A percentile compares a stretch with the other conserved stretches of the same genome.
phyloP scores from a whole-genome alignment of 208 protist genomes.

The Trypanosomatidae sp. region DNA sequence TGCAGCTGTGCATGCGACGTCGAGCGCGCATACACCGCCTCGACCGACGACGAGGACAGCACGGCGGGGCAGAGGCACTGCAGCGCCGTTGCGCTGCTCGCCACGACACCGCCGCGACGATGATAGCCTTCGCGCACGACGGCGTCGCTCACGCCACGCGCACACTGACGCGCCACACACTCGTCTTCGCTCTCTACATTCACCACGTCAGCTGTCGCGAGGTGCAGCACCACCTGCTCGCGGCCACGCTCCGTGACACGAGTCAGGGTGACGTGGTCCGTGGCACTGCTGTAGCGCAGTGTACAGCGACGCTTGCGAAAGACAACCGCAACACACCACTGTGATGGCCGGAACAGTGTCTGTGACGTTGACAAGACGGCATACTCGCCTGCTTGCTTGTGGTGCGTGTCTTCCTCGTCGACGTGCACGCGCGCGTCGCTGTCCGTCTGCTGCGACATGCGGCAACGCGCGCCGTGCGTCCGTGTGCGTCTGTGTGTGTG shows the following conservation, averaged over 20 bases:
- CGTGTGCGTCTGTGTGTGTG: too few relatives aligned
- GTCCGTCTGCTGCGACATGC: too few relatives aligned
- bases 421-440: too few relatives aligned
- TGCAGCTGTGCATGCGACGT: too few relatives aligned
- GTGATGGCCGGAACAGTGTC: not conserved
- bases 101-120: too few relatives aligned
- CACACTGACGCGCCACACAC: constrained; percentile 17
- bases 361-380: not conserved
- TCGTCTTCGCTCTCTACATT: constrained; percentile 60
- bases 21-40: too few relatives aligned
- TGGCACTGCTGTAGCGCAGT: constrained; percentile 11
- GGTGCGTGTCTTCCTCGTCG: constrained; percentile 1
- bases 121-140: not conserved
- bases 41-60: too few relatives aligned
- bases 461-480: too few relatives aligned
- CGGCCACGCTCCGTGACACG: constrained; percentile 9
- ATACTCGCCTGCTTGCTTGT: not conserved
- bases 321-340: constrained; percentile 3
- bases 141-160: constrained; percentile 12
- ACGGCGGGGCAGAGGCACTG: too few relatives aligned
- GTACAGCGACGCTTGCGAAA: constrained; percentile 12
- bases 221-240: constrained; percentile 20
- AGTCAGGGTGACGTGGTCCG: constrained; percentile 11
- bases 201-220: constrained; percentile 28
- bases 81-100: too few relatives aligned